Evolutionary conservation across 2,329 filamentous ascomycete species (phyloP).

Genomic region (Colletotrichum sublineola): DNA sequence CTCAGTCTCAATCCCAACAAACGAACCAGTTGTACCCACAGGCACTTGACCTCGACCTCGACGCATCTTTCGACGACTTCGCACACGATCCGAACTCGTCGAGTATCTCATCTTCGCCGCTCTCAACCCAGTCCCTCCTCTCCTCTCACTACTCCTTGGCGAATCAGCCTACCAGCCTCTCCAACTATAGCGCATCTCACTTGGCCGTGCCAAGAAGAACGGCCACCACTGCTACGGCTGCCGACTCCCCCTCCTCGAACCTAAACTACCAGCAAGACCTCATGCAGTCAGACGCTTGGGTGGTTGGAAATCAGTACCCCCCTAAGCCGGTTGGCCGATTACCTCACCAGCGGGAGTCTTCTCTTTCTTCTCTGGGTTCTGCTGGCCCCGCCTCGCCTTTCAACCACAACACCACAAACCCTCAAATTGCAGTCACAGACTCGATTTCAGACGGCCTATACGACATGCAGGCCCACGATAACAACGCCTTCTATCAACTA

Average conservation of each 20-base stretch:
- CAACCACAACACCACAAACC: conserved; percentile 67
- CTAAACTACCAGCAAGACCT: conserved; percentile 44
- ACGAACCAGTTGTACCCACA: conserved; percentile 17
- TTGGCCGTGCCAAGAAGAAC: conserved; percentile 23
- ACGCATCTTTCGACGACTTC: conserved; percentile 23
- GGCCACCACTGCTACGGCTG: conserved; percentile 19
- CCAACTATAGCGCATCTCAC: conserved; percentile 9
- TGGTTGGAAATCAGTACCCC: conserved; percentile 53
- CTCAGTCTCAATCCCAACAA: conserved; percentile 12
- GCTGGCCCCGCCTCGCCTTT: conserved; percentile 72
- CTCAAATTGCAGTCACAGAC: conserved; percentile 69
- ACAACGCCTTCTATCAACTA: conserved; percentile 61
- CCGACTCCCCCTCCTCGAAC: conserved; percentile 20
- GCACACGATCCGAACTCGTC: conserved; percentile 11
- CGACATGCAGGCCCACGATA: conserved; percentile 57
- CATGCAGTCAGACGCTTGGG: conserved; percentile 61
- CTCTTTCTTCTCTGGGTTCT: conserved; percentile 71
- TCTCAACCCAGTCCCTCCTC: conserved; percentile 35
- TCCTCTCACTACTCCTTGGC: conserved; percentile 47
- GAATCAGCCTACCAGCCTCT: conserved; percentile 41
- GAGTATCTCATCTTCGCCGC: conserved; percentile 36
- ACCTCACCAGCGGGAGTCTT: conserved; percentile 71
- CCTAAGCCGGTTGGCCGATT: conserved; percentile 55
- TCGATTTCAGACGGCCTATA: conserved; percentile 60
- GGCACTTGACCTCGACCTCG: conserved; percentile 30